Conservation (phyloP, 441 rosid species). For the Pelargonium cotyledonis region DNA sequence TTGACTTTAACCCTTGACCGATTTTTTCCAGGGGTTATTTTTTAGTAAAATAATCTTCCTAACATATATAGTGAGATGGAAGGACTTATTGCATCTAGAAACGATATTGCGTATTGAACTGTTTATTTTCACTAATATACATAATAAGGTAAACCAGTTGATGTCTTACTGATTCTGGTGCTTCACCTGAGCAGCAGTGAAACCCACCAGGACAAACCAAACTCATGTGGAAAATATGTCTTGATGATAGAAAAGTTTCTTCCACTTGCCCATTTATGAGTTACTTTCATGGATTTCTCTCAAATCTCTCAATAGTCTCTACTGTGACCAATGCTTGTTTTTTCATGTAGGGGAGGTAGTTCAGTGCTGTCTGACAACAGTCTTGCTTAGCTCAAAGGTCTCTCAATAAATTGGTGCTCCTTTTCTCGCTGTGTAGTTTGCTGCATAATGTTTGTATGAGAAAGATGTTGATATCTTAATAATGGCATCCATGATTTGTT, state of each 20-base stretch:
- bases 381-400: conserved; percentile 35
- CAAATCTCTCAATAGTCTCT: background rate
- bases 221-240: background rate
- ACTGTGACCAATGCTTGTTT: background rate
- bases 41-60: background rate
- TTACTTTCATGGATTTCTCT: background rate
- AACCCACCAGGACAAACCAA: background rate
- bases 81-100: too few species aligned
- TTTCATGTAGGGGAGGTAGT: conserved; percentile 24
- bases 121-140: background rate
- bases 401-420: background rate
- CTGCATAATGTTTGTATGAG: background rate
- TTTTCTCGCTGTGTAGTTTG: too few species aligned
- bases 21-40: too few species aligned
- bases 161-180: background rate
- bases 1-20: too few species aligned
- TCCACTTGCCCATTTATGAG: background rate
- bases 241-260: background rate
- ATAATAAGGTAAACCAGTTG: background rate
- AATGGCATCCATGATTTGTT: background rate
- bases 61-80: too few species aligned
- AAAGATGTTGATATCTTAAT: background rate
- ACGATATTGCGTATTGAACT: background rate
- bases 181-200: background rate
- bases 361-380: conserved; percentile 29